These are phyloP conservation scores for Brassica juncea DNA, from an alignment of 345 rosid genomes.

Conservation along the genomic window DNA sequence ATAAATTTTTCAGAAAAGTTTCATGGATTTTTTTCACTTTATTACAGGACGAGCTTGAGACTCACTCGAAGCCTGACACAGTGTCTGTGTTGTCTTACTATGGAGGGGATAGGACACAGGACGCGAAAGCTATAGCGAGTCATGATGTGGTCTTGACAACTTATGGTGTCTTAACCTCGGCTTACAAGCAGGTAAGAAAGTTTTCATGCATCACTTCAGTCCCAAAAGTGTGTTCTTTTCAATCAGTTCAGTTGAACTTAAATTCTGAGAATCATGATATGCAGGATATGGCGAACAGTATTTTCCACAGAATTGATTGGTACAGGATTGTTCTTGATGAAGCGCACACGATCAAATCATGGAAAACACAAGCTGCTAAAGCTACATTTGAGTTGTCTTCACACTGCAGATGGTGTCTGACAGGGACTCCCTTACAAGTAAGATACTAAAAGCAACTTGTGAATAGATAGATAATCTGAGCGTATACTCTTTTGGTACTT, in stretches of 20 bases:
- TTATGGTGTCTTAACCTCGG: slow-evolving; percentile 60
- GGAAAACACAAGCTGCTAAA: slow-evolving; percentile 54
- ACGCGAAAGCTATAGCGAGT: slow-evolving; percentile 50
- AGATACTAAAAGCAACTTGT: neutral
- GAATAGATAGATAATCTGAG: neutral
- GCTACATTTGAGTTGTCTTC: slow-evolving; percentile 54
- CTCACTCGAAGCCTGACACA: slow-evolving; percentile 54
- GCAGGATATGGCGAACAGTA: slow-evolving; percentile 51
- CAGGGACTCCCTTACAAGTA: slow-evolving; percentile 76
- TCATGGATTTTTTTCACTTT: neutral
- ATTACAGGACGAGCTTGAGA: slow-evolving; percentile 68
- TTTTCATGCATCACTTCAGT: neutral
- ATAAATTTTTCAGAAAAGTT: neutral
- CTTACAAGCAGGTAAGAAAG: slow-evolving; percentile 56
- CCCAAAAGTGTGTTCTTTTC: neutral
- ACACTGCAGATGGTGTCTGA: slow-evolving; percentile 74
- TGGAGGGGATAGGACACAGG: slow-evolving; percentile 61
- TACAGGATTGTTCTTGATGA: slow-evolving; percentile 69
- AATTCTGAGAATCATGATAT: slow-evolving; percentile 13
- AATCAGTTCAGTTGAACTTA: neutral
- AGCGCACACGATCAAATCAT: slow-evolving; percentile 68
- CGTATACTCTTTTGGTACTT: slow-evolving; percentile 9
- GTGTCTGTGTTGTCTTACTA: slow-evolving; percentile 61
- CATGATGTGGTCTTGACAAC: slow-evolving; percentile 72
- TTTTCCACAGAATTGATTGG: slow-evolving; percentile 64